Evolutionary conservation across 345 rosid species (phyloP).

Genomic region (Eucalyptus victrix): DNA sequence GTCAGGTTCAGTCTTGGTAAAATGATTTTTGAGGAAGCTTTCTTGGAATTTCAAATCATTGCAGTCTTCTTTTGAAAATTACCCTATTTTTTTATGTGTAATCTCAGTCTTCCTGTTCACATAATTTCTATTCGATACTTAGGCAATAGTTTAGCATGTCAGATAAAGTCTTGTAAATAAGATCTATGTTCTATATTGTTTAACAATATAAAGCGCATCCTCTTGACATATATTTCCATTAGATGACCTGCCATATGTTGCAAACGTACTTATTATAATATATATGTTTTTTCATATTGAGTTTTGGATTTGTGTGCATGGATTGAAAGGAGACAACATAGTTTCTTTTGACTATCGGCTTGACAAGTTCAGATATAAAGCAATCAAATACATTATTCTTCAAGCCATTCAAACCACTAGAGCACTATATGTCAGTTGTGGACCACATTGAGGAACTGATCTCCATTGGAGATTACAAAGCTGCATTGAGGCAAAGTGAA

Average conservation of each 20-base stretch:
- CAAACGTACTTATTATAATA: neutral
- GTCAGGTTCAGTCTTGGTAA: neutral
- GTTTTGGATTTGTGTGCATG: neutral
- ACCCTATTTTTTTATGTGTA: neutral
- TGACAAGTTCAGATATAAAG: constrained; percentile 69
- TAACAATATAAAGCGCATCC: neutral
- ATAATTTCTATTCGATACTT: neutral
- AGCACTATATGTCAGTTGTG: constrained; percentile 24
- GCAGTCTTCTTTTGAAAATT: neutral
- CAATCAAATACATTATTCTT: constrained; percentile 57
- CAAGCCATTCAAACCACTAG: constrained; percentile 77
- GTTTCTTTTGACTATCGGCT: constrained; percentile 7
- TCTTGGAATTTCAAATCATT: neutral
- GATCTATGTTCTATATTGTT: neutral
- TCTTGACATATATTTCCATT: neutral
- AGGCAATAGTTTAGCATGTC: neutral
- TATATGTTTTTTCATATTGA: neutral
- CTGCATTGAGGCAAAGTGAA: constrained; percentile 57
- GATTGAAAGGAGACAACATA: neutral
- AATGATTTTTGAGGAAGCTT: neutral
- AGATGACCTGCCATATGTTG: neutral
- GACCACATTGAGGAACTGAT: constrained; percentile 56
- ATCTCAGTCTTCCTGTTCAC: neutral
- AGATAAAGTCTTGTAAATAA: neutral
- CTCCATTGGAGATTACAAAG: constrained; percentile 34